phyloP scores from a whole-genome alignment of 2,329 filamentous ascomycete species.

The Cadophora sp. region DNA sequence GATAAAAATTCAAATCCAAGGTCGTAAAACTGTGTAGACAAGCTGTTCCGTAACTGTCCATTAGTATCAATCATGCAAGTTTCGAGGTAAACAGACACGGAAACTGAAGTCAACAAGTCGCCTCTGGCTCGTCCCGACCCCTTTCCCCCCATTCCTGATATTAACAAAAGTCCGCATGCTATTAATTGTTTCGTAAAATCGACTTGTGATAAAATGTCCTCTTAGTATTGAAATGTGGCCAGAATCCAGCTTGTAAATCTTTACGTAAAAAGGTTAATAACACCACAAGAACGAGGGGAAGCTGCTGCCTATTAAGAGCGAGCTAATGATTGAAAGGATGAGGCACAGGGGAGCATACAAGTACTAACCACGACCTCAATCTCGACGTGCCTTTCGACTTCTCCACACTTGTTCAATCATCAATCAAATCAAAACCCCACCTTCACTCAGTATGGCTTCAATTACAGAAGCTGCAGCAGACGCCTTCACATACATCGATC shows the following conservation, averaged over 20 bases:
- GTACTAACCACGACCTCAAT: not conserved
- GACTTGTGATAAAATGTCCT: not conserved
- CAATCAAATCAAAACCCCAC: not conserved
- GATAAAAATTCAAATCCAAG: no score
- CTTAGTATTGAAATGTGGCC: not conserved
- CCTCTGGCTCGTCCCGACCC: no score
- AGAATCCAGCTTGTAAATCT: not conserved
- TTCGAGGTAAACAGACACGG: no score
- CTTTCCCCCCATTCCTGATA: no score
- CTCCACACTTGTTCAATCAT: not conserved
- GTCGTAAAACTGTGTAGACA: no score
- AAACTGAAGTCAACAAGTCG: no score
- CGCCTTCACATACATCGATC: slow-evolving; percentile 22
- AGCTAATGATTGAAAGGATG: not conserved
- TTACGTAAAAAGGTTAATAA: not conserved
- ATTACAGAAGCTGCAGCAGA: not conserved
- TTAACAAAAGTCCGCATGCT: no score
- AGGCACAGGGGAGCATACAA: not conserved
- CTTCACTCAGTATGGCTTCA: slow-evolving; percentile 18
- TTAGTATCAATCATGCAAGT: no score
- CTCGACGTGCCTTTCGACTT: not conserved
- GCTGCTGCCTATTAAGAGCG: not conserved
- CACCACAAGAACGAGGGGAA: not conserved
- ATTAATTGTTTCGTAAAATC: not conserved
- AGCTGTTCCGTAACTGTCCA: no score